Evolutionary conservation across 129 eudicot genomes (phyloP), one percentile per base, ranked within the genome.

Genomic region (Kitagawia praeruptora): DNA sequence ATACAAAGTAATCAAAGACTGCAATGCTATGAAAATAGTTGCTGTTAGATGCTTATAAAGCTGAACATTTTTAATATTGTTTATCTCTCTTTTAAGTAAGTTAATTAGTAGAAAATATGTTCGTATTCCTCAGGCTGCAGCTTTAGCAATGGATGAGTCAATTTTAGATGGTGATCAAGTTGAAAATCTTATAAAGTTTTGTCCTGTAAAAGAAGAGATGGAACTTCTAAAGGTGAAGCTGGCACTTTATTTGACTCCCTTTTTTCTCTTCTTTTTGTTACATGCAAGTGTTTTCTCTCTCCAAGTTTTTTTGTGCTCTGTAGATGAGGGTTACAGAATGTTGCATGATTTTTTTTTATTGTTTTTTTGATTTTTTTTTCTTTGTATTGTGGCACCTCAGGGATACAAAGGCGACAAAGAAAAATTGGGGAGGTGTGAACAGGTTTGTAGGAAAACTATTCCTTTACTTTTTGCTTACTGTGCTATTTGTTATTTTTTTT

Each of bases 191-290:
- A 89, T 91, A 44, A 91, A 91, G 71, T 91, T 89, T 51, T 91
- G 97, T 83, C 97, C 97, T 48, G 90, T 92, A 25, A 91, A 91
- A 84, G 94, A 91, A 81, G 97, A 91, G 85, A 91, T 91, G 87
- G 94, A 91, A 78, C 89, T 88, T 81, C 93, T 91, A 49, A 91
- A 89, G 94, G 97, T 89, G 85, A 87, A 77, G 47, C 48, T 77
- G 19, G 47, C 48, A 23, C 38, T 8, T 72, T 44, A 28, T 64
- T 27, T 64, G 13, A 16, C 64, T 21, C 63, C 21, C 39, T 9
- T 25, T 64, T 31, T 31, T 66, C 40, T 27, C 21, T 8, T 58
- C 31, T 58, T 58, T 58, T 58, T 58, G 31, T 58, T 58, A 58
- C 5, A 31, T 18, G 39, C 23, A 47, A 21, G 70, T 75, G 58